Conservation (phyloP, 768 basidiomycete species). For the Neoboletus subvelutipes region DNA sequence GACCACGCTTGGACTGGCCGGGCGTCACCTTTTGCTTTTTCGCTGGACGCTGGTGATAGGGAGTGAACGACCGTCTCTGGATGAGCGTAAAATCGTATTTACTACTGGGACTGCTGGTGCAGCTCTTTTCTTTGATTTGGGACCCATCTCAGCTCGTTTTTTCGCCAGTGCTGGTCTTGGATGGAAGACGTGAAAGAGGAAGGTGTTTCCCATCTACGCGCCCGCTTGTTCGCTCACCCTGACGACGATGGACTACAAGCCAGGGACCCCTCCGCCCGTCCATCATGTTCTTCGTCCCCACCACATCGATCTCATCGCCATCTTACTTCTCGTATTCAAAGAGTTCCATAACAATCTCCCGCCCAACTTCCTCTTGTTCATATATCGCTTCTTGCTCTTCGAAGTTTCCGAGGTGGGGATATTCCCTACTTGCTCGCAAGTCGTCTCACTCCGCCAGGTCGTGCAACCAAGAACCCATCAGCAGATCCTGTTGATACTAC, state of each 20-base stretch:
- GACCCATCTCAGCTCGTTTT: constrained; percentile 23
- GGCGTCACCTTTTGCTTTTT: constrained; percentile 63
- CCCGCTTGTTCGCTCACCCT: background rate
- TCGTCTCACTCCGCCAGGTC: constrained; percentile 45
- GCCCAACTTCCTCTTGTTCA: constrained; percentile 54
- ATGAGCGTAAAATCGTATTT: background rate
- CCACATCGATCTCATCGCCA: constrained; percentile 66
- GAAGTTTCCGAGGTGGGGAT: constrained; percentile 66
- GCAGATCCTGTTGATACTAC: constrained; percentile 47
- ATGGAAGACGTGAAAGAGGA: constrained; percentile 18
- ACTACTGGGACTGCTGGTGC: constrained; percentile 33
- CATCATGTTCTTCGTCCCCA: constrained; percentile 74
- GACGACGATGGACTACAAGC: constrained; percentile 27
- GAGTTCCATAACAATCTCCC: constrained; percentile 57
- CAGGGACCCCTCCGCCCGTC: constrained; percentile 55
- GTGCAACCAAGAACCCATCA: constrained; percentile 56
- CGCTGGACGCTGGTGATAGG: constrained; percentile 36
- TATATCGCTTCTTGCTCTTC: constrained; percentile 64
- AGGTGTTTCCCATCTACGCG: constrained; percentile 18
- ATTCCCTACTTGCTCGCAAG: background rate
- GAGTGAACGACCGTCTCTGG: background rate
- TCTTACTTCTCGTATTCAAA: constrained; percentile 63
- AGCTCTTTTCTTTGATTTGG: constrained; percentile 35
- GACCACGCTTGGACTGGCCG: constrained; percentile 16
- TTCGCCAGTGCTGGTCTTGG: background rate